Conservation (phyloP, 441 rosid species). For the Gossypium gossypioides region DNA sequence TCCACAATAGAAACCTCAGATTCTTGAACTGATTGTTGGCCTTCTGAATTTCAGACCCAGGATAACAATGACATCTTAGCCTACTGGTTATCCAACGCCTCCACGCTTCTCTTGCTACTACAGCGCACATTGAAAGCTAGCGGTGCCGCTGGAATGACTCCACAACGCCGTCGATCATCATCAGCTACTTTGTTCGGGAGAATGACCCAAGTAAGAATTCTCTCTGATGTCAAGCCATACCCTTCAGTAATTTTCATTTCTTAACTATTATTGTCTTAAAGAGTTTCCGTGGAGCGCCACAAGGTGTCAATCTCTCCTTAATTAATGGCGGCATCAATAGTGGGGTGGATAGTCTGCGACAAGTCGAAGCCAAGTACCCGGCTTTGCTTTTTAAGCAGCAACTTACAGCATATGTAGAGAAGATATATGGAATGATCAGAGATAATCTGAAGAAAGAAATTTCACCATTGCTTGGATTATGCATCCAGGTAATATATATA, state of each 20-base stretch:
- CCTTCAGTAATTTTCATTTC: not conserved
- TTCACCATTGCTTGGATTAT: conserved; percentile 90
- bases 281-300: conserved; percentile 97
- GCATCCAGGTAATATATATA: conserved; percentile 69
- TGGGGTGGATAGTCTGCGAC: conserved; percentile 64
- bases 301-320: conserved; percentile 71
- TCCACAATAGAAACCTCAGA: not conserved
- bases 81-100: conserved; percentile 92
- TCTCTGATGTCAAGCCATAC: not conserved
- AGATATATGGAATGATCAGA: conserved; percentile 98
- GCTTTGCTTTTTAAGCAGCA: conserved; percentile 98
- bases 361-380: conserved; percentile 98
- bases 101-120: conserved; percentile 85
- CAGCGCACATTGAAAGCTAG: conserved; percentile 95
- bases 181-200: conserved; percentile 94
- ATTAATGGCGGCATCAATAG: conserved; percentile 54
- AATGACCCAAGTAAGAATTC: conserved; percentile 66
- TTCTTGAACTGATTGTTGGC: conserved; percentile 15
- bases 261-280: conserved; percentile 22
- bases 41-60: conserved; percentile 52
- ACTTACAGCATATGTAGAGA: conserved; percentile 94
- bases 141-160: conserved; percentile 97
- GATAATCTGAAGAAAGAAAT: conserved; percentile 98
- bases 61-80: conserved; percentile 86
- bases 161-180: conserved; percentile 91